Conservation (phyloP, 106 monocot species). For the Phalaenopsis equestris region DNA sequence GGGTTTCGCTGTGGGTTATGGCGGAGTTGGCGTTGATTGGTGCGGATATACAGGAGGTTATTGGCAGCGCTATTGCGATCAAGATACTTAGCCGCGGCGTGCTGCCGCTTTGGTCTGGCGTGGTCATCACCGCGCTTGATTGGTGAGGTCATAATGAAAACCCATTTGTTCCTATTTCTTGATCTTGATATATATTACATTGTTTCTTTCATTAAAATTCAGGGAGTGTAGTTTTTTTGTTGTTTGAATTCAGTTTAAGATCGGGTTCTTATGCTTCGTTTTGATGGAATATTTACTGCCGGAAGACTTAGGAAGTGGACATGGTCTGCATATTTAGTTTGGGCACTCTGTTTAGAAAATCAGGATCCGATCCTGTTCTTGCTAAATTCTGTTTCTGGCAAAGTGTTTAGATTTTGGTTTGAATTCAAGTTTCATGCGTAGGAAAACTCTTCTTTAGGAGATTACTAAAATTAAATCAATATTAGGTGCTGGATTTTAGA, state of each 20-base stretch:
- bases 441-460: neutral
- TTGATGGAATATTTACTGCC: neutral
- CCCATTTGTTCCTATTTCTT: no score
- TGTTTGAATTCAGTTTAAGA: neutral
- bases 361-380: neutral
- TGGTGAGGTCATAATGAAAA: constrained; percentile 26
- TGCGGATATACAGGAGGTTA: constrained; percentile 80
- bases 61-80: constrained; percentile 69
- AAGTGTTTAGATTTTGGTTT: neutral
- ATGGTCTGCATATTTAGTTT: neutral
- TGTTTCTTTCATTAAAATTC: neutral
- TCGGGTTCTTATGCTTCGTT: neutral
- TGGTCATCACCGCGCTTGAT: constrained; percentile 61
- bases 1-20: constrained; percentile 57
- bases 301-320: neutral
- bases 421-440: neutral
- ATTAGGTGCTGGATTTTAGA: no score
- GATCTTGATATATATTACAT: neutral
- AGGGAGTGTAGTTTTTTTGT: neutral
- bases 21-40: constrained; percentile 67
- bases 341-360: neutral
- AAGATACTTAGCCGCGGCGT: constrained; percentile 53
- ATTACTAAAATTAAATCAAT: no score
- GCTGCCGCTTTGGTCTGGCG: constrained; percentile 59
- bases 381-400: neutral